Base-by-base conservation (phyloP, 768 basidiomycete species). In the Boletellus ananas region DNA sequence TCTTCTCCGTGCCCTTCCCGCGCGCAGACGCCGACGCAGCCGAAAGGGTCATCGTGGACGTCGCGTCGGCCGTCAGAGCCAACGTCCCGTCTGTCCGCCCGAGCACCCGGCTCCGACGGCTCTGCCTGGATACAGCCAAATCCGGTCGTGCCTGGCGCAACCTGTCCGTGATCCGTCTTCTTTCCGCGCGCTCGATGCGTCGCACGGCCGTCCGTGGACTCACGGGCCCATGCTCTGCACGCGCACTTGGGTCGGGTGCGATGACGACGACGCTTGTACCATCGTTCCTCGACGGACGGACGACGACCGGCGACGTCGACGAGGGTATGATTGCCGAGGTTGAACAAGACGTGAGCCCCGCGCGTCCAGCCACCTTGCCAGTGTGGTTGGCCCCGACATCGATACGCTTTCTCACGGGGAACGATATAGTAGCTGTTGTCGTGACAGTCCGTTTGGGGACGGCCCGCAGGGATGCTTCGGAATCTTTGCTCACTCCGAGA, bases 121-220 rank as follows among this genome's bases (percentile, higher is more conserved):
- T 36, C 13, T 62, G 49, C 42, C 53, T 59, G 13, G 65, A 64
- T 10, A 60, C 59, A 2, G 74, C 71, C 8, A 72, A 67, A 46
- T 75, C 70, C 3, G 79, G 80, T 23, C 73, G 71, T 11, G 75
- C 76, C 13, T 57, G 59, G 4, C 72, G 70, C 14, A 81, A 63
- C 31, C 71, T 73, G 34, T 76, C 72, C 1, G 72, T 73, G 35
- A 60, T 62, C 31, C 46, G 52, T 20, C 50, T 54, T 34, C 63
- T 55, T 38, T 63, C 51, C 3, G 58, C 60, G 2, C 58, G 61
- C 37, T 51, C 50, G 0, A 54, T 51, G 13, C 56, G 58, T 14
- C 60, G 60, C 34, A 51, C 51, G 21, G 50, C 60, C 3, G 48
- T 62, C 40, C 55, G 58, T 37, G 64, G 53, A 18, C 55, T 62